A percentile compares a stretch with the other conserved stretches of the same genome.
These are phyloP conservation scores for Coemansia sp. DNA, from an alignment of 371 early-diverging fungal species.

Conservation along the genomic window DNA sequence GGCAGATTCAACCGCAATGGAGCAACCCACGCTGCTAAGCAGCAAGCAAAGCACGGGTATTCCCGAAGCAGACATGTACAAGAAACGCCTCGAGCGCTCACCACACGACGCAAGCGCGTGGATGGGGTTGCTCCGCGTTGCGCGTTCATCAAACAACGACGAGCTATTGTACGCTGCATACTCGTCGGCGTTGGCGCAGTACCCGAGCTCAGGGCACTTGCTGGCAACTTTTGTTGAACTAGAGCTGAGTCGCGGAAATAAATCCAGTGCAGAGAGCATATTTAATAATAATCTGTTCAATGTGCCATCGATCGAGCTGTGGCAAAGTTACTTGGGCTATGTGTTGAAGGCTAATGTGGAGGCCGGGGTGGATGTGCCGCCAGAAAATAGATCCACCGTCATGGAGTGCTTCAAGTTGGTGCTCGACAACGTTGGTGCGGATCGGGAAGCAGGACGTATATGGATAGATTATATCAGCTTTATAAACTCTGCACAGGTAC, in stretches of 20 bases:
- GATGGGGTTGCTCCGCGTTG: constrained; percentile 62
- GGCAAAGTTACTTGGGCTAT: constrained; percentile 87
- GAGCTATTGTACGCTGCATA: constrained; percentile 67
- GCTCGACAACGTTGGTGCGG: constrained; percentile 83
- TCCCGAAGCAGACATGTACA: constrained; percentile 56
- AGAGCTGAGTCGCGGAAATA: constrained; percentile 75
- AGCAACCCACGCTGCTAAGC: background rate
- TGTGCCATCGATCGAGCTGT: constrained; percentile 83
- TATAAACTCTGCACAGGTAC: constrained; percentile 77
- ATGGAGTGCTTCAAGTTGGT: constrained; percentile 87
- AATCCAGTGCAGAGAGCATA: constrained; percentile 76
- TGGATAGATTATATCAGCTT: constrained; percentile 91
- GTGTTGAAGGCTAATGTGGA: constrained; percentile 74
- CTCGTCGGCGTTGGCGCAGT: constrained; percentile 72
- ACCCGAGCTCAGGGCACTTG: constrained; percentile 82
- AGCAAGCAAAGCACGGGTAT: constrained; percentile 16
- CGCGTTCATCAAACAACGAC: constrained; percentile 61
- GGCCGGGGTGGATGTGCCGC: constrained; percentile 56
- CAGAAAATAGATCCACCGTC: constrained; percentile 73
- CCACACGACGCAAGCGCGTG: constrained; percentile 73
- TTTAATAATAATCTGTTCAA: constrained; percentile 80
- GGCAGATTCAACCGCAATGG: background rate
- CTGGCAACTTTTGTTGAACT: constrained; percentile 85
- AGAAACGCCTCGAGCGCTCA: constrained; percentile 58
- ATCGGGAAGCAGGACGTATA: constrained; percentile 83